phyloP scores from a whole-genome alignment of 495 filamentous ascomycete genomes.

The Podospora australis region DNA sequence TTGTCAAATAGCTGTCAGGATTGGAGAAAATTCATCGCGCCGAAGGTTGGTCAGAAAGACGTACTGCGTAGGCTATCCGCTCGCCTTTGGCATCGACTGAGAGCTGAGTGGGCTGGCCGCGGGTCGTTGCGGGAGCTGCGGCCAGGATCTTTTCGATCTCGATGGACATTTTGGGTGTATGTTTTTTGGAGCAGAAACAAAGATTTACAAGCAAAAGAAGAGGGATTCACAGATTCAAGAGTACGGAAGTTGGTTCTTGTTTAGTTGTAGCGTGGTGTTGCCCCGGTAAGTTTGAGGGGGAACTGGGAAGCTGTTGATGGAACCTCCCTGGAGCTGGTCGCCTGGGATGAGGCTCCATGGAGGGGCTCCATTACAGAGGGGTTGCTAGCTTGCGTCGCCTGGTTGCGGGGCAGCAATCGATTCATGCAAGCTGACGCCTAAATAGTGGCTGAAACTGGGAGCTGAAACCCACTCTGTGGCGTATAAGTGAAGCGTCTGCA shows the following conservation, averaged over 20 bases:
- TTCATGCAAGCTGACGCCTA: conserved; percentile 19
- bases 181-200: not conserved
- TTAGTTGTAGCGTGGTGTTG: not conserved
- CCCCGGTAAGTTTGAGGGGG: not conserved
- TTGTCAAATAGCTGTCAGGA: not conserved
- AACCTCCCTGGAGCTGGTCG: too few species aligned
- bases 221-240: not conserved
- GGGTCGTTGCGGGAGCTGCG: conserved; percentile 66
- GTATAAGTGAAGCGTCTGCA: not conserved
- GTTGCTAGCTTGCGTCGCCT: conserved; percentile 9
- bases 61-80: conserved; percentile 87
- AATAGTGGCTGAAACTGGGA: conserved; percentile 17
- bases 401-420: conserved; percentile 21
- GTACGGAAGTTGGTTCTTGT: not conserved
- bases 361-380: conserved; percentile 23
- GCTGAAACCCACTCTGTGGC: conserved; percentile 21
- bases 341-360: conserved; percentile 10
- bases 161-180: conserved; percentile 40
- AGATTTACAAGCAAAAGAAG: not conserved
- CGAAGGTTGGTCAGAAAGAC: conserved; percentile 17
- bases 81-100: conserved; percentile 88
- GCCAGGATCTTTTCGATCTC: conserved; percentile 50
- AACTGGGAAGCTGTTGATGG: not conserved
- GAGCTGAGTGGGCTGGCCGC: conserved; percentile 84
- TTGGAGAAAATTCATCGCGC: not conserved